Evolutionary conservation across 2,329 filamentous ascomycete genomes (phyloP).

Genomic region (Calonectria crousiana): DNA sequence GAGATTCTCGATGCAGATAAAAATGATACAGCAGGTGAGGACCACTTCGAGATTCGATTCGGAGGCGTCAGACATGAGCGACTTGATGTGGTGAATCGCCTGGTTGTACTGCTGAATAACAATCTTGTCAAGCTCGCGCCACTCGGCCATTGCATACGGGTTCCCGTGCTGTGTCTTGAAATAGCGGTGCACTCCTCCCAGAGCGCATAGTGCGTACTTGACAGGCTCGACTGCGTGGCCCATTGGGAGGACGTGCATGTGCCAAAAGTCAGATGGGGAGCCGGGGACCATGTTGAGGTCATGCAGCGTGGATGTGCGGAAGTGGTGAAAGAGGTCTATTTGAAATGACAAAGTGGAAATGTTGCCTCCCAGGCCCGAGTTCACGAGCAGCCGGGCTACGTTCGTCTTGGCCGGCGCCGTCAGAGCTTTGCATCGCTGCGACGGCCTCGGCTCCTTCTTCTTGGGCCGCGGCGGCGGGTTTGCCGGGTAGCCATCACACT

Average conservation of each 20-base stretch:
- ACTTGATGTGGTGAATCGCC: constrained; percentile 4
- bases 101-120: constrained; percentile 4
- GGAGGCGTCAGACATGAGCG: not conserved
- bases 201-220: not conserved
- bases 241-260: not conserved
- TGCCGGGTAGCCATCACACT: not conserved
- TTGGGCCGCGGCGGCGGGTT: not conserved
- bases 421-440: not conserved
- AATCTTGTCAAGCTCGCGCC: not conserved
- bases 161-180: constrained; percentile 1
- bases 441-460: not conserved
- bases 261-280: not conserved
- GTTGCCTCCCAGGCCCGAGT: not conserved
- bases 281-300: not conserved
- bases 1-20: not conserved
- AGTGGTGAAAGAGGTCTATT: constrained; percentile 3
- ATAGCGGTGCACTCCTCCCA: not conserved
- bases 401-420: not conserved
- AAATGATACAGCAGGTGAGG: not conserved
- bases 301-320: not conserved
- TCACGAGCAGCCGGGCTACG: not conserved
- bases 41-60: not conserved
- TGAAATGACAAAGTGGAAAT: not conserved
- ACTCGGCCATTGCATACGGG: not conserved
- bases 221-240: constrained; percentile 2